These are phyloP conservation scores for Golovinomyces cichoracearum DNA, from an alignment of 2,329 filamentous ascomycete species.

Conservation along the genomic window DNA sequence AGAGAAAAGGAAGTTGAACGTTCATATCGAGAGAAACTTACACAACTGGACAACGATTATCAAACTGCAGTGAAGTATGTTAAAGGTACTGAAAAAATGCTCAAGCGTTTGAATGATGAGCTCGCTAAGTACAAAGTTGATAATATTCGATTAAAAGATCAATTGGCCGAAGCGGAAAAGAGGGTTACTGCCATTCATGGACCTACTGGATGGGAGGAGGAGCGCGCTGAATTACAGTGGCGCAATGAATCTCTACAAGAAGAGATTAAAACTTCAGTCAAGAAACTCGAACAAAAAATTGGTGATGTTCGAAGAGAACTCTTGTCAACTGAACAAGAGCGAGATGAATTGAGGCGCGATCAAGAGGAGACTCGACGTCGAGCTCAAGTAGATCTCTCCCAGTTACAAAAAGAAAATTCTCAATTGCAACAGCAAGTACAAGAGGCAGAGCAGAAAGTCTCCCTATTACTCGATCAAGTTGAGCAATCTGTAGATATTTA, in stretches of 20 bases:
- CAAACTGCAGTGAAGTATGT: slow-evolving; percentile 95
- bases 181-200: slow-evolving; percentile 20
- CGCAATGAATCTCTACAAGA: slow-evolving; percentile 45
- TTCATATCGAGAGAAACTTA: slow-evolving; percentile 73
- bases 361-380: slow-evolving; percentile 27
- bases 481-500: slow-evolving; percentile 87
- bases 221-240: slow-evolving; percentile 39
- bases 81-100: slow-evolving; percentile 96
- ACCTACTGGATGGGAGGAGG: slow-evolving; percentile 43
- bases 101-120: slow-evolving; percentile 95
- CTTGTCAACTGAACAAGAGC: slow-evolving; percentile 35
- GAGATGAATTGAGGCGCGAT: slow-evolving; percentile 35
- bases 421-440: slow-evolving; percentile 59
- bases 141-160: slow-evolving; percentile 56
- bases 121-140: slow-evolving; percentile 75
- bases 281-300: slow-evolving; percentile 47
- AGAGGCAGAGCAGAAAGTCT: slow-evolving; percentile 83
- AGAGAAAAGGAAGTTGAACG: slow-evolving; percentile 71
- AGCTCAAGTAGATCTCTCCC: slow-evolving; percentile 44
- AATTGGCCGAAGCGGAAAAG: slow-evolving; percentile 44
- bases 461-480: slow-evolving; percentile 77
- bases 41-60: slow-evolving; percentile 88
- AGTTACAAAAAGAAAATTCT: slow-evolving; percentile 58
- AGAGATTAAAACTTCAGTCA: slow-evolving; percentile 38
- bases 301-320: slow-evolving; percentile 43